Base-by-base conservation (phyloP, 768 basidiomycete genomes). In the Suillus subalutaceus region DNA sequence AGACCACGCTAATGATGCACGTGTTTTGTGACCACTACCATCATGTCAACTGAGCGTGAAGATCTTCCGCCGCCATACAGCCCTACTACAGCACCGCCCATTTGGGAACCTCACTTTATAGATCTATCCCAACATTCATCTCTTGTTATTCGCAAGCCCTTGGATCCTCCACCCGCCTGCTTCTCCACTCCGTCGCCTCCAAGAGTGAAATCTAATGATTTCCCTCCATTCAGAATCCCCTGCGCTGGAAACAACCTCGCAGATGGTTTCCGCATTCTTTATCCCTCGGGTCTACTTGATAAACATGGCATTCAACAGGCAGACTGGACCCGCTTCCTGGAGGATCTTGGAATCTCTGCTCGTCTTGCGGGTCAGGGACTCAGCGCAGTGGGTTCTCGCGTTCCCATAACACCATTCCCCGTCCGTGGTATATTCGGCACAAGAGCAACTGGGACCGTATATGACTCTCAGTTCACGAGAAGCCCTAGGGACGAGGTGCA, bases 291-390 rank as follows among this genome's bases (percentile, higher is more conserved):
- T 52, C 18, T 71, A n/a, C 65, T 77, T 55, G 77, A 77, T 35
- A 48, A 37, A n/a, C 75, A 78, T 20, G 75, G 75, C 0, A 75
- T 77, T 65, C 23, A 23, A 18, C 71, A 67, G 37, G 35, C 66
- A 20, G 75, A 77, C 46, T 77, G 75, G 75, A n/a, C 67, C n/a
- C 66, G 77, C 6, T 77, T 77, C 48, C 69, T 77, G 52, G 65
- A 72, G 48, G 75, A 77, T 62, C 67, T 77, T 37, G 68, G 64
- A 7, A 65, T 78, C 37, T 70, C 75, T 0, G 77, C 77, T 2
- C 70, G 75, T 50, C 73, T 75, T 50, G 63, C 75, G 2, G 41
- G n/a, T 8, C 63, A 66, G 46, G 72, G 75, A 15, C 66, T 68
- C 60, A 65, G 68, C 1, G 75, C 75, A 10, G 48, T 76, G 30